Evolutionary conservation across 202 grass and related monocot species (phyloP).

Genomic region (Digitaria exilis): DNA sequence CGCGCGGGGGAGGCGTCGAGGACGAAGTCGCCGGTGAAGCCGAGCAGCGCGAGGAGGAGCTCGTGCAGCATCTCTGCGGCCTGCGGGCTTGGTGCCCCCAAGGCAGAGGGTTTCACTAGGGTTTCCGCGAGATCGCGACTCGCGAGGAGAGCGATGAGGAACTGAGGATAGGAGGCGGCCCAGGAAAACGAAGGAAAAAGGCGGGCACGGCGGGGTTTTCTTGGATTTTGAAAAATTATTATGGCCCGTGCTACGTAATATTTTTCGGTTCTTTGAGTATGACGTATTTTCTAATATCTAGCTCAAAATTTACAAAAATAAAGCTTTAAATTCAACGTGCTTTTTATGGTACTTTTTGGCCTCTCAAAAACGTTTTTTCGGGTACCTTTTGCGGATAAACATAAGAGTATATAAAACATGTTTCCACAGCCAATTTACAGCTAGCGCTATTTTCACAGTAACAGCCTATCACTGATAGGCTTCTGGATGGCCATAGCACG

Average conservation of each 20-base stretch:
- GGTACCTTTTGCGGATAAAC: background rate
- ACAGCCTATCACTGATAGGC: background rate
- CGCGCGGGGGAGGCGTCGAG: slow-evolving; percentile 43
- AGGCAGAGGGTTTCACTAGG: slow-evolving; percentile 39
- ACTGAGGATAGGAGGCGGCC: too few relatives aligned
- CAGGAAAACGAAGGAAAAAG: background rate
- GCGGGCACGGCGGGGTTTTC: slow-evolving; percentile 25
- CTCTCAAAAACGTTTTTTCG: background rate
- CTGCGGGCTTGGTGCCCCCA: background rate
- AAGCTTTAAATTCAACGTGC: background rate
- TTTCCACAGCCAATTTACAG: background rate
- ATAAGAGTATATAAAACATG: background rate
- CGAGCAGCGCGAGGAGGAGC: slow-evolving; percentile 82
- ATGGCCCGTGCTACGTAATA: too few relatives aligned
- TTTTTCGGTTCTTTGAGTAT: background rate
- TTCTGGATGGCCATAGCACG: background rate
- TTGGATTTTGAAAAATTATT: background rate
- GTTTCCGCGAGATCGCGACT: slow-evolving; percentile 31
- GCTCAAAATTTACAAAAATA: background rate
- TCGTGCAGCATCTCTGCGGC: slow-evolving; percentile 78
- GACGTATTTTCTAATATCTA: background rate
- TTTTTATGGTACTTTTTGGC: background rate
- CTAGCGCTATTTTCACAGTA: background rate
- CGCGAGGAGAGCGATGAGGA: background rate
- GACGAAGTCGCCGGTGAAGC: slow-evolving; percentile 93